phyloP scores from a whole-genome alignment of 768 basidiomycete genomes.

The Symmetrospora coprosmae region DNA sequence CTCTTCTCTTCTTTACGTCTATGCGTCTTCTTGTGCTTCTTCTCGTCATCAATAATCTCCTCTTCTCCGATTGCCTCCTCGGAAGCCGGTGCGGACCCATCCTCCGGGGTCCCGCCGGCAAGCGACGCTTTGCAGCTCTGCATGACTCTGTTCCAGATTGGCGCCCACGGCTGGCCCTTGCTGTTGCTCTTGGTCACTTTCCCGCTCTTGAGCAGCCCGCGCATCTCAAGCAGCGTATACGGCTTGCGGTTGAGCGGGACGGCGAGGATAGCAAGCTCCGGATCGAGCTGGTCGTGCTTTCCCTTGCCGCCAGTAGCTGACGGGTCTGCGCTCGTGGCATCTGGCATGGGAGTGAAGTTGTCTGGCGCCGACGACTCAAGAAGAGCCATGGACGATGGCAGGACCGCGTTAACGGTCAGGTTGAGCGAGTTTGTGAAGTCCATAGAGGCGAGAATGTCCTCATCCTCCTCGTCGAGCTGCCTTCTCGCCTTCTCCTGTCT shows the following conservation, averaged over 20 bases:
- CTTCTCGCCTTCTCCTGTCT: too few relatives aligned
- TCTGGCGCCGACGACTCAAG: not conserved
- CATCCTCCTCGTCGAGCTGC: not conserved
- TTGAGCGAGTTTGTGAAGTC: not conserved
- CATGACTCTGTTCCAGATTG: slow-evolving; percentile 22
- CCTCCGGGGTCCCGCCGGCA: slow-evolving; percentile 60
- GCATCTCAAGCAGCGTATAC: slow-evolving; percentile 21
- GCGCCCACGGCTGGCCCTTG: slow-evolving; percentile 17
- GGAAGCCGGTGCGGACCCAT: too few relatives aligned
- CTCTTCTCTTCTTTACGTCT: not conserved
- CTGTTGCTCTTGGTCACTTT: slow-evolving; percentile 3
- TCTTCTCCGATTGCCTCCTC: slow-evolving; percentile 40
- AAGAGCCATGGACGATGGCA: not conserved
- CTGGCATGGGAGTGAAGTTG: not conserved
- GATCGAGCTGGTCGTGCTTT: slow-evolving; percentile 12
- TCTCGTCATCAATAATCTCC: slow-evolving; percentile 38
- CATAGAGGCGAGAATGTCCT: not conserved
- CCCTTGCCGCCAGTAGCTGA: not conserved
- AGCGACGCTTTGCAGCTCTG: slow-evolving; percentile 31
- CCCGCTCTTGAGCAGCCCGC: slow-evolving; percentile 20
- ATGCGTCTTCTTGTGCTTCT: slow-evolving; percentile 37
- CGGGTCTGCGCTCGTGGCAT: not conserved
- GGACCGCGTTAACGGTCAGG: not conserved
- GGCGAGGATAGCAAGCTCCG: slow-evolving; percentile 2
- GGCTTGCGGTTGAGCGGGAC: slow-evolving; percentile 4